phyloP scores from a whole-genome alignment of 2,329 filamentous ascomycete genomes.

The Apiospora sp. region DNA sequence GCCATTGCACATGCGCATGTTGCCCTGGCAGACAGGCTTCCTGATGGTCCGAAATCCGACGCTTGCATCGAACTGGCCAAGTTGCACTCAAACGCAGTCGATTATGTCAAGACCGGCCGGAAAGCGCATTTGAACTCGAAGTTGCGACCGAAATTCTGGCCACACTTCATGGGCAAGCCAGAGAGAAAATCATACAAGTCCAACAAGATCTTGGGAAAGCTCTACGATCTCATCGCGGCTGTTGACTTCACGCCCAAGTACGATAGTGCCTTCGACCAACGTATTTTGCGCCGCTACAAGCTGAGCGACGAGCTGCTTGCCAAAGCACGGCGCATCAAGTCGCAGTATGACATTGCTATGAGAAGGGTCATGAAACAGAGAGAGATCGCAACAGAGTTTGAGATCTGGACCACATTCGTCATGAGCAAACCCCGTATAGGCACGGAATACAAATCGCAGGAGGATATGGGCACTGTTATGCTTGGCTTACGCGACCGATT shows the following conservation, averaged over 20 bases:
- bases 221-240: conserved; percentile 78
- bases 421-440: conserved; percentile 76
- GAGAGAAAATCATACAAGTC: conserved; percentile 68
- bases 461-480: conserved; percentile 78
- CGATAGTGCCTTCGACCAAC: conserved; percentile 75
- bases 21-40: conserved; percentile 72
- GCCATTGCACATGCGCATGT: conserved; percentile 85
- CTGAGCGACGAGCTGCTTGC: conserved; percentile 62
- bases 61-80: conserved; percentile 79
- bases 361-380: conserved; percentile 85
- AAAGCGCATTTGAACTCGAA: conserved; percentile 72
- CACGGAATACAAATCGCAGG: conserved; percentile 85
- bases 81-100: conserved; percentile 90
- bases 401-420: conserved; percentile 88
- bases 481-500: conserved; percentile 73
- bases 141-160: conserved; percentile 71
- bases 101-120: conserved; percentile 90
- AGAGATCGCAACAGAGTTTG: conserved; percentile 86
- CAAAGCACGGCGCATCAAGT: conserved; percentile 73
- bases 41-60: conserved; percentile 69
- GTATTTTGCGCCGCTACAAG: conserved; percentile 72
- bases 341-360: conserved; percentile 78
- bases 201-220: conserved; percentile 74
- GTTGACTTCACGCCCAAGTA: conserved; percentile 79
- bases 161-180: conserved; percentile 83